Conservation (phyloP, 2,329 filamentous ascomycete species). For the Ascochyta viciae-villosae region DNA sequence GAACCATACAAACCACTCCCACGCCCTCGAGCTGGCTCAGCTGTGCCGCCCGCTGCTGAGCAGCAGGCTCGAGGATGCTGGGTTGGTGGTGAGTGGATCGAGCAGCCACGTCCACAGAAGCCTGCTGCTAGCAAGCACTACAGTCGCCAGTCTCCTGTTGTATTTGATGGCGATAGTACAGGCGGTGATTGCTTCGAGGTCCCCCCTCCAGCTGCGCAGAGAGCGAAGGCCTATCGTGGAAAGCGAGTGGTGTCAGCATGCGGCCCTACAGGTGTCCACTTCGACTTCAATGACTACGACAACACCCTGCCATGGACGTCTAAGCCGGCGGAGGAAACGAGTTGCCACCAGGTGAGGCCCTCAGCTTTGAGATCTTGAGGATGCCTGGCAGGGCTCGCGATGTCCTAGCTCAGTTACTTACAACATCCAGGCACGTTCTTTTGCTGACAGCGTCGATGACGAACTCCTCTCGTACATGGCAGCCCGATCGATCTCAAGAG, state of each 20-base stretch:
- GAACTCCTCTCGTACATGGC: slow-evolving; percentile 27
- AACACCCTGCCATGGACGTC: slow-evolving; percentile 23
- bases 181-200: slow-evolving; percentile 11
- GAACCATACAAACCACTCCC: slow-evolving; percentile 1
- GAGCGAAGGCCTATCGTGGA: not conserved
- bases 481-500: slow-evolving; percentile 22
- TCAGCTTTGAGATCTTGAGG: not conserved
- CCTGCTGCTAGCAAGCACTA: not conserved
- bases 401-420: not conserved
- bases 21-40: not conserved
- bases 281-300: slow-evolving; percentile 26
- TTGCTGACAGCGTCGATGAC: slow-evolving; percentile 22
- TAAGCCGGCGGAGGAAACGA: not conserved
- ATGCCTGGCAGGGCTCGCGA: not conserved
- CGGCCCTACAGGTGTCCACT: not conserved
- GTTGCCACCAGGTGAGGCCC: slow-evolving; percentile 1
- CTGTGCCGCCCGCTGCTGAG: not conserved
- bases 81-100: slow-evolving; percentile 6
- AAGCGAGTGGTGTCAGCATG: not conserved
- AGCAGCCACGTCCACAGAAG: not conserved
- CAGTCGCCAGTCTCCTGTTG: not conserved
- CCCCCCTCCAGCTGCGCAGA: not conserved
- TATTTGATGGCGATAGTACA: not conserved
- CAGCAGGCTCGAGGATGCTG: slow-evolving; percentile 1
- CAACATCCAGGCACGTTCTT: slow-evolving; percentile 18